Evolutionary conservation across 169 alveolate genomes (phyloP).

Genomic region (Prorocentrum cordatum): DNA sequence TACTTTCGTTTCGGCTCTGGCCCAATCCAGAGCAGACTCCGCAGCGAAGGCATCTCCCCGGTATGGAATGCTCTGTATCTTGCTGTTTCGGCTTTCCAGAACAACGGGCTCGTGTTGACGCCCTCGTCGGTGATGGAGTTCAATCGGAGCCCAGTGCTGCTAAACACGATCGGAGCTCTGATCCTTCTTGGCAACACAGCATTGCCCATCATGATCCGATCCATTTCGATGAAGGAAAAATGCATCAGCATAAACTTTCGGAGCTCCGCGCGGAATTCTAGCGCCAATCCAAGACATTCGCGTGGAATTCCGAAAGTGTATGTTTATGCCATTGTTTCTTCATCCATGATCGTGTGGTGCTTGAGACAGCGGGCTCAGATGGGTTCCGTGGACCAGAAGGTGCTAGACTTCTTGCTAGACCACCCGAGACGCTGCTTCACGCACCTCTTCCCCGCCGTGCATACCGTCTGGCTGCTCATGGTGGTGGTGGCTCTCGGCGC

Average conservation of each 20-base stretch:
- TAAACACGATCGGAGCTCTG: slow-evolving; percentile 32
- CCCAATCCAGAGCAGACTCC: neutral
- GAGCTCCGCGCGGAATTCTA: no score
- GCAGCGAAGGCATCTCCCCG: neutral
- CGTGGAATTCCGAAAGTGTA: no score
- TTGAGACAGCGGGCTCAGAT: no score
- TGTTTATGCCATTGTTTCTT: no score
- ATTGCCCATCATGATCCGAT: slow-evolving; percentile 39
- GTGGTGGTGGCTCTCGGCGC: slow-evolving; percentile 23
- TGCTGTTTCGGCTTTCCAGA: slow-evolving; percentile 29
- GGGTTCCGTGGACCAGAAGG: slow-evolving; percentile 1
- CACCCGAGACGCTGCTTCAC: slow-evolving; percentile 55
- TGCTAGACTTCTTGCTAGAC: slow-evolving; percentile 37
- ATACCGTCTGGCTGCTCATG: slow-evolving; percentile 42
- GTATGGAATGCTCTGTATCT: slow-evolving; percentile 8
- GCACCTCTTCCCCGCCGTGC: slow-evolving; percentile 63
- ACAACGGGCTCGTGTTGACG: slow-evolving; percentile 44
- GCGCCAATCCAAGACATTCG: no score
- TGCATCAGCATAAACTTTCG: no score
- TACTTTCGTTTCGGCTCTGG: slow-evolving; percentile 1
- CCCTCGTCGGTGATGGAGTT: slow-evolving; percentile 46
- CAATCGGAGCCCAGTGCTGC: slow-evolving; percentile 1
- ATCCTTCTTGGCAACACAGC: slow-evolving; percentile 51
- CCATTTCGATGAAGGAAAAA: no score
- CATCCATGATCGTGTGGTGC: no score